Percentiles rank a stretch among this genome's conserved stretches.
Evolutionary conservation across 2,329 filamentous ascomycete species (phyloP).

Genomic region (Ilyonectria sp.): DNA sequence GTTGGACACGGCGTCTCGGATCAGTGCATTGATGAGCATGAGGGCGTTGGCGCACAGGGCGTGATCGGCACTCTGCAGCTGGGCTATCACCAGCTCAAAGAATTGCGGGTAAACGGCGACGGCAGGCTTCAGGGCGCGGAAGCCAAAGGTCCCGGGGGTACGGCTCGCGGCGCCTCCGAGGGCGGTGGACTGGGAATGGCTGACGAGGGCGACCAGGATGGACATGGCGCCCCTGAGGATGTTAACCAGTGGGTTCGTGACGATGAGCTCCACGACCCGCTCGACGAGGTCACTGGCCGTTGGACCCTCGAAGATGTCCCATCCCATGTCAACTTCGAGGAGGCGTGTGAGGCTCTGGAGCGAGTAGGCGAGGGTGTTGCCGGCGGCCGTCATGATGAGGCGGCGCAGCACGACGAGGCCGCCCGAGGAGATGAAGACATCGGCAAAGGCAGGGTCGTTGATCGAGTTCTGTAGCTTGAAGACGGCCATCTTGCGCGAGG

Average conservation of each 20-base stretch:
- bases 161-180: slow-evolving; percentile 52
- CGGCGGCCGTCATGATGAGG: slow-evolving; percentile 86
- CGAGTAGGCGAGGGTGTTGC: slow-evolving; percentile 96
- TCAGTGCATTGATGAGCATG: slow-evolving; percentile 94
- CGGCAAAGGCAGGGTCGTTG: slow-evolving; percentile 95
- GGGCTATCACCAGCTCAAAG: slow-evolving; percentile 91
- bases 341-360: slow-evolving; percentile 89
- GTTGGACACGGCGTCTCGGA: slow-evolving; percentile 89
- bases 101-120: slow-evolving; percentile 94
- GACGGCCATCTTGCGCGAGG: slow-evolving; percentile 96
- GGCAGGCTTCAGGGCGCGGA: slow-evolving; percentile 91
- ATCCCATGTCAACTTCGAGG: slow-evolving; percentile 97
- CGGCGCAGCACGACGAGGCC: slow-evolving; percentile 86
- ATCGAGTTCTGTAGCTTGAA: slow-evolving; percentile 98
- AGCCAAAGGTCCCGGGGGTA: slow-evolving; percentile 80
- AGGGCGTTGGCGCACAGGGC: slow-evolving; percentile 95
- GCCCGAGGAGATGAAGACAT: slow-evolving; percentile 93
- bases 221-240: slow-evolving; percentile 97
- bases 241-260: slow-evolving; percentile 96
- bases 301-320: slow-evolving; percentile 84
- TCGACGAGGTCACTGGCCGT: slow-evolving; percentile 77
- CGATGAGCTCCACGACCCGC: slow-evolving; percentile 90
- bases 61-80: slow-evolving; percentile 94
- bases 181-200: slow-evolving; percentile 79
- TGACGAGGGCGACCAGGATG: slow-evolving; percentile 93